phyloP scores from a whole-genome alignment of 2,329 filamentous ascomycete species.

The Amesomyces nigricolor region DNA sequence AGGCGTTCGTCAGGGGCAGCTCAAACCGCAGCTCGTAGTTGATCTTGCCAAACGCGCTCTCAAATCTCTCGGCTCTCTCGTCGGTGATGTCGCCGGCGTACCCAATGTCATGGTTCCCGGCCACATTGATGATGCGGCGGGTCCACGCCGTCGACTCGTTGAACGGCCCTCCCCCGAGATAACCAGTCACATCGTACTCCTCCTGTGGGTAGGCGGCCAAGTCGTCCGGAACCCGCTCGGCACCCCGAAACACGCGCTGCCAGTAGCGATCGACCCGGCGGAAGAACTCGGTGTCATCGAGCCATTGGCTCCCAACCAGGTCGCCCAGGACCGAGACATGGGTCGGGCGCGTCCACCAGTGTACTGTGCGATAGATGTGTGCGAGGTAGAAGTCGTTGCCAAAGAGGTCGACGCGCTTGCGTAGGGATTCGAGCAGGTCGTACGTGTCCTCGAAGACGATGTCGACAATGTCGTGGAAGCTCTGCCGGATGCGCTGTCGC shows the following conservation, averaged over 20 bases:
- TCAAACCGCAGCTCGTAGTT: slow-evolving; percentile 85
- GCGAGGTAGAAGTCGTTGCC: slow-evolving; percentile 94
- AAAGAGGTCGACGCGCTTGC: slow-evolving; percentile 80
- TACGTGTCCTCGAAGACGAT: slow-evolving; percentile 63
- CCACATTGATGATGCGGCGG: slow-evolving; percentile 78
- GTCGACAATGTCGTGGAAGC: slow-evolving; percentile 55
- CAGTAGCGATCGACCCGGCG: slow-evolving; percentile 70
- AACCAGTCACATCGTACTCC: slow-evolving; percentile 47
- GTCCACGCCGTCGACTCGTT: slow-evolving; percentile 57
- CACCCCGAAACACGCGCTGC: slow-evolving; percentile 69
- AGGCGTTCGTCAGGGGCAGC: slow-evolving; percentile 42
- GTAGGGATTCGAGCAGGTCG: slow-evolving; percentile 56
- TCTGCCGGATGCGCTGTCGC: slow-evolving; percentile 47
- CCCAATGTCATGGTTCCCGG: slow-evolving; percentile 93
- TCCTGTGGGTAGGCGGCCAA: slow-evolving; percentile 43
- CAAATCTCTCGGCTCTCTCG: slow-evolving; percentile 73
- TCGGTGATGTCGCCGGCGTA: slow-evolving; percentile 86
- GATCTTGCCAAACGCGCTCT: slow-evolving; percentile 74
- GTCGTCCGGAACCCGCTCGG: slow-evolving; percentile 56
- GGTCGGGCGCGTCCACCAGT: slow-evolving; percentile 79
- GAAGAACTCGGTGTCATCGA: slow-evolving; percentile 77
- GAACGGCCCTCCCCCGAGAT: slow-evolving; percentile 41
- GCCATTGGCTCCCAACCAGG: slow-evolving; percentile 91
- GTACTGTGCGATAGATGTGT: slow-evolving; percentile 79
- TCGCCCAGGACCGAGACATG: slow-evolving; percentile 89